Base-by-base conservation (phyloP, 345 rosid genomes). In the Excoecaria cochinchinensis region DNA sequence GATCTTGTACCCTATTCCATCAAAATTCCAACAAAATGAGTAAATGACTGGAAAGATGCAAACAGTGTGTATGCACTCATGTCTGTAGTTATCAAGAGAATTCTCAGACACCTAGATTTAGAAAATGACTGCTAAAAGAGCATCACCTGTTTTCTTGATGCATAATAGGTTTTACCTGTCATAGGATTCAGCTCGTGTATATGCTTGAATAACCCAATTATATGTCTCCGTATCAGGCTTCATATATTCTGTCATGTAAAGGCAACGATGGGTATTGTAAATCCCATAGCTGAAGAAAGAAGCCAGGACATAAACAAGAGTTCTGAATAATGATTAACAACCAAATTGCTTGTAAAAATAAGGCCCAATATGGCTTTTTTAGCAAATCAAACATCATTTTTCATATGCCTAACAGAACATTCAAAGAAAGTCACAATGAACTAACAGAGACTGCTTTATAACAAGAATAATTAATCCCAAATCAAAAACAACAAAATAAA, bases 201-300 rank as follows among this genome's bases (percentile, higher is more conserved):
- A 95, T 66, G 99, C 97, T 88, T 92, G 97, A 84, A 95, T 89
- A 73, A 95, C 97, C 97, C 97, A 95, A 76, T 95, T 95, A 83
- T 95, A 95, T 24, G 97, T 87, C 85, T 95, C 97, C 0, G 99
- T 89, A 78, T 95, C 84, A 39, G 99, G 99, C 83, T 91, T 95
- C 99, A 92, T 95, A 79, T 78, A 92, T 75, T 64, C 97, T 95
- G 89, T 53, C 67, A 81, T 65, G 42, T 58, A 71, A 83, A 83
- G 69, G 82, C 51, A 56, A 66, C 22, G 4, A 59, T 52, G 38
- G 64, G 60, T 44, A 47, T 59, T 57, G 67, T 5, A 52, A 69
- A 74, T 40, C 67, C 17, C 10, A 24, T 36, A 48, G 1, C 58
- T 16, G 65, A 65, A 75, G 56, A 70, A 65, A 75, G 56, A 31